Percentiles rank a stretch among this genome's conserved stretches.
Conservation (phyloP, 768 basidiomycete genomes). For the Obba rivulosa region DNA sequence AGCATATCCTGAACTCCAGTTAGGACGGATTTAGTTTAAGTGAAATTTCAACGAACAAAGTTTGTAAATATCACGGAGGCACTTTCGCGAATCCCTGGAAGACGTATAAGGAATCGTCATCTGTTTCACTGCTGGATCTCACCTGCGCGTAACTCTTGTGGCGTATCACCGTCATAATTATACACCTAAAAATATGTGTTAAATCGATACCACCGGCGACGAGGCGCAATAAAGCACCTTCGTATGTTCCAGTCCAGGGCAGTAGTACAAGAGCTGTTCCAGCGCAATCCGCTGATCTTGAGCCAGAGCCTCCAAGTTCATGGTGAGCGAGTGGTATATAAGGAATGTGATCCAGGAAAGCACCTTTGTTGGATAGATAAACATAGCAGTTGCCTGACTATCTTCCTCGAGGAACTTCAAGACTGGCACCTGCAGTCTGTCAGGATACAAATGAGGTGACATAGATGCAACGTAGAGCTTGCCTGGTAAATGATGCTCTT, state of each 20-base stretch:
- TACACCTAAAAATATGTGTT: slow-evolving; percentile 38
- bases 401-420: slow-evolving; percentile 62
- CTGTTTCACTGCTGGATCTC: slow-evolving; percentile 3
- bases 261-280: slow-evolving; percentile 56
- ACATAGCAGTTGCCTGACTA: slow-evolving; percentile 59
- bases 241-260: slow-evolving; percentile 57
- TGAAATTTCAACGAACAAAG: slow-evolving; percentile 45
- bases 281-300: slow-evolving; percentile 79
- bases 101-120: neutral
- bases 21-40: slow-evolving; percentile 6
- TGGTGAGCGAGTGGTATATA: neutral
- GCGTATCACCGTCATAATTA: slow-evolving; percentile 89
- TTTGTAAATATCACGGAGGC: slow-evolving; percentile 87
- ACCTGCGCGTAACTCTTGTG: slow-evolving; percentile 62
- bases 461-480: neutral
- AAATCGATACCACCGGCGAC: neutral
- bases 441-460: neutral
- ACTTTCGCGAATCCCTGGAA: slow-evolving; percentile 58
- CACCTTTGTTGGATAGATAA: slow-evolving; percentile 88
- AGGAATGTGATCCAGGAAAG: neutral
- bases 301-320: slow-evolving; percentile 60
- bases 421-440: slow-evolving; percentile 54
- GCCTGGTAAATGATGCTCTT: slow-evolving; percentile 89
- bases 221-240: slow-evolving; percentile 29
- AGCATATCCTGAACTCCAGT: slow-evolving; percentile 61